Evolutionary conservation across 2,329 filamentous ascomycete genomes (phyloP), one percentile per base, ranked within the genome.

Genomic region (Xylaria sp.): DNA sequence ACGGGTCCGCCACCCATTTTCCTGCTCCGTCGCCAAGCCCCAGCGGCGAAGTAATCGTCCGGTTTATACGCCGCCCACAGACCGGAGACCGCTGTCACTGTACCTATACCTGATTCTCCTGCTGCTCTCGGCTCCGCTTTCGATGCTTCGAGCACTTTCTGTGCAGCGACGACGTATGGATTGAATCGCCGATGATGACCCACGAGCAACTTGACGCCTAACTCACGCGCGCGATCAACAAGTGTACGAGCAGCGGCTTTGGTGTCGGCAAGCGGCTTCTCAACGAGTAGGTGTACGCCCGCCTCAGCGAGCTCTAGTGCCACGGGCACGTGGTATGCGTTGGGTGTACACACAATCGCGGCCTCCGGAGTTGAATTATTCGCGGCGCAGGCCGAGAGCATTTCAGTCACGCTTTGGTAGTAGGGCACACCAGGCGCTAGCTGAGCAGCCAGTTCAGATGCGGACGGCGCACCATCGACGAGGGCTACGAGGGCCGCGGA

Each of bases 171-270:
- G 0, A 64, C 17, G 15, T 64, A 64, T 3, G 62, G 62, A 42
- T 64, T 58, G 44, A 64, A 64, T 1, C 62, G 62, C 15, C 62
- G 53, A 15, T 64, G 62, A 17, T 59, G 62, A 3, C 62, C 62
- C 4, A 64, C 63, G 49, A 62, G 49, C 17, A 57, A 44, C 59
- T 63, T 66, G 36, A 61, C 31, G 4, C 49, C 49, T 11, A 17
- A 15, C 26, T 63, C 26, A 6, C 40, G 60, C 5, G 40, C 49
- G 10, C 51, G 60, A 23, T 56, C 60, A 2, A 63, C 49, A 6
- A 40, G 38, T 6, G 13, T 40, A 5, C 38, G 38, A 40, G 38
- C 38, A 15, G 38, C 42, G 6, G 42, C 61, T 6, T 44, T 58
- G 31, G 61, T 58, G 20, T 64, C 61, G 33, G 62, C 62, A 4